Base-by-base conservation (phyloP, 495 filamentous ascomycete species). In the Ramalina peruviana region DNA sequence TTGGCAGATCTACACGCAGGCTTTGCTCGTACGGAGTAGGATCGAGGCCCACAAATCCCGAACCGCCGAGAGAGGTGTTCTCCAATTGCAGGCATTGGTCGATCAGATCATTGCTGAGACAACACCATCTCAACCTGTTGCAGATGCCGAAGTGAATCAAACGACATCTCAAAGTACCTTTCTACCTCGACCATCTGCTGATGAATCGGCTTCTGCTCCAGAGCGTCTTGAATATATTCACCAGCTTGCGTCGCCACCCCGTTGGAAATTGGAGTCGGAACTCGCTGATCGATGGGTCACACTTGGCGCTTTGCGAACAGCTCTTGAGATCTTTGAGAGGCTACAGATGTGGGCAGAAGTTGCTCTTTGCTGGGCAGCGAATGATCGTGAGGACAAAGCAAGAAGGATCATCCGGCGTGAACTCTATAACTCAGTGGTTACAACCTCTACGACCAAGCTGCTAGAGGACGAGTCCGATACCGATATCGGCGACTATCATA, bases 1-100 rank as follows among this genome's bases (percentile, higher is more conserved):
- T 64, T 99, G 92, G 92, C 93, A 97, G 64, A 81, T 95, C 19
- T 97, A 99, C 61, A 96, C 92, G 0, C 86, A 96, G 59, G 92
- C 85, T 1, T 67, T 99, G 5, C 69, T 97, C 3, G 80, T 95
- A 5, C 77, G 92, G 40, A 90, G 86, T 59, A 73, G 92, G 3
- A 86, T 96, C 51, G 92, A 99, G 64, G 79, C 85, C 0, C 85
- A 88, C 61, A 76, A 74, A 50, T 84, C 87, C 27, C 73, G 92
- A 40, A 97, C 92, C 0, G 72, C 88, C 6, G 93, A 99, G 60
- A 71, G 92, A 50, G 81, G 88, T 7, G 79, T 99, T 3, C 69
- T 99, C 5, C 92, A 99, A 65, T 78, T 99, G 59, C 92, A 99
- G 67, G 89, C 88, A 2, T 75, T 99, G 12, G 89, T 96, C 27